phyloP scores from a whole-genome alignment of 768 basidiomycete species.

The Amanita pseudoporphyria region DNA sequence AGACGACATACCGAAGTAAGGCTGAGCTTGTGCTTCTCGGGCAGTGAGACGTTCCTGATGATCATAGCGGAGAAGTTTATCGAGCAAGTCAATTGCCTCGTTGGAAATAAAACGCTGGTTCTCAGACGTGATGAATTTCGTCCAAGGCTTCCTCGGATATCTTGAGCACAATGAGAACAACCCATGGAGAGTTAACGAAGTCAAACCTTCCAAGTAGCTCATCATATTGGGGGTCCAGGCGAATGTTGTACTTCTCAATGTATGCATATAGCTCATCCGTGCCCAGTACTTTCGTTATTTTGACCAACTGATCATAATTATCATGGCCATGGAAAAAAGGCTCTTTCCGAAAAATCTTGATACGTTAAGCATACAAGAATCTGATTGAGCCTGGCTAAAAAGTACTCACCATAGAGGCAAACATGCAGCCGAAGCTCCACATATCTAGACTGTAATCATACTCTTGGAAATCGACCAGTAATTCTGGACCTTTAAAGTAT shows the following conservation, averaged over 20 bases:
- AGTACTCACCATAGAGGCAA: constrained; percentile 84
- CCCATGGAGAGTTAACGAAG: neutral
- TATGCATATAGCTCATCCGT: constrained; percentile 93
- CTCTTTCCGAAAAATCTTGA: constrained; percentile 95
- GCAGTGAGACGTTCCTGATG: constrained; percentile 96
- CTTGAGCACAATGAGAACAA: constrained; percentile 26
- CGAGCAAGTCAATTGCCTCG: constrained; percentile 93
- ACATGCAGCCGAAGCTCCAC: constrained; percentile 99
- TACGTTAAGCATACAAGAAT: constrained; percentile 6
- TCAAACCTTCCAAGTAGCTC: constrained; percentile 79
- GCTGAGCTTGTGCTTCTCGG: constrained; percentile 82
- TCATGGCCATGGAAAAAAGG: constrained; percentile 99
- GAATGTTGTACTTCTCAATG: constrained; percentile 92
- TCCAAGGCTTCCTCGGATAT: constrained; percentile 93
- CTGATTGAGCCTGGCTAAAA: constrained; percentile 1
- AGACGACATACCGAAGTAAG: constrained; percentile 71
- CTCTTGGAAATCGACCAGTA: constrained; percentile 96
- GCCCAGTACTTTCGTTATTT: constrained; percentile 95
- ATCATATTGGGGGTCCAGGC: constrained; percentile 92
- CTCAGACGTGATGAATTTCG: constrained; percentile 88
- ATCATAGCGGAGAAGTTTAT: constrained; percentile 93
- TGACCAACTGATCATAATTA: constrained; percentile 97
- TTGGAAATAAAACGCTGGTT: constrained; percentile 96
- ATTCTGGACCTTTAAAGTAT: constrained; percentile 97
- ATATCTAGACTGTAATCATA: constrained; percentile 97